Evolutionary conservation across 1,284 basidiomycete genomes (phyloP).

Genomic region (Phellopilus nigrolimitatus): DNA sequence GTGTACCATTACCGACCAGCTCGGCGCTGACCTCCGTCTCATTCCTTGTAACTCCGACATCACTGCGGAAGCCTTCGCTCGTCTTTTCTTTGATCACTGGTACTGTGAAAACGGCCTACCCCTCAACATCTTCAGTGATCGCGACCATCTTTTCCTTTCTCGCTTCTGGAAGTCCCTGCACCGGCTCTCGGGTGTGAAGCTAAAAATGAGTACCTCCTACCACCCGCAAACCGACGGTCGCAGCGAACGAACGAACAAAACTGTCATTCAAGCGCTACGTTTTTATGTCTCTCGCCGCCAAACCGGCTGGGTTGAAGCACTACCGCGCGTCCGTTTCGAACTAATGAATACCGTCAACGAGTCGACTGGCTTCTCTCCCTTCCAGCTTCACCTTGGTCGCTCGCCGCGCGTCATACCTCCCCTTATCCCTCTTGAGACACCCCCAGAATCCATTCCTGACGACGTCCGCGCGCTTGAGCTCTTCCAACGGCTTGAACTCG

Average conservation of each 20-base stretch:
- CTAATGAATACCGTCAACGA: slow-evolving; percentile 34
- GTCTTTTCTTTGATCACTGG: slow-evolving; percentile 24
- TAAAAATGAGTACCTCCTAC: slow-evolving; percentile 25
- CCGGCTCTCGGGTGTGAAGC: slow-evolving; percentile 21
- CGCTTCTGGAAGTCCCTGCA: slow-evolving; percentile 26
- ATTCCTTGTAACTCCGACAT: slow-evolving; percentile 25
- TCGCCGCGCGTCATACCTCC: slow-evolving; percentile 27
- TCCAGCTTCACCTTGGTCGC: slow-evolving; percentile 27
- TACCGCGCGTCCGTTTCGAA: slow-evolving; percentile 34
- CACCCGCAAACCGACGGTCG: slow-evolving; percentile 26
- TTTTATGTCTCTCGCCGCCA: slow-evolving; percentile 34
- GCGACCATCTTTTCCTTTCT: slow-evolving; percentile 25
- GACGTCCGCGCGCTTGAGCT: background rate
- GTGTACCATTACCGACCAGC: slow-evolving; percentile 16
- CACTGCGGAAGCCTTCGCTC: slow-evolving; percentile 26
- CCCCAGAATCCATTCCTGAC: background rate
- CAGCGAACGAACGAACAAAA: slow-evolving; percentile 32
- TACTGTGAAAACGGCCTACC: slow-evolving; percentile 25
- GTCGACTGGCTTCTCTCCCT: slow-evolving; percentile 33
- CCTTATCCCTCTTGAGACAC: background rate
- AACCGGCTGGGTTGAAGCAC: slow-evolving; percentile 31
- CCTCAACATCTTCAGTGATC: slow-evolving; percentile 23
- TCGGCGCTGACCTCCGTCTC: slow-evolving; percentile 24
- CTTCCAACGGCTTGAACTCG: background rate
- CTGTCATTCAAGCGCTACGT: slow-evolving; percentile 30